Percentiles rank a stretch among this genome's conserved stretches.
Evolutionary conservation across 176 grass and related monocot species (phyloP).

Genomic region (Dendrocalamus sinicus): DNA sequence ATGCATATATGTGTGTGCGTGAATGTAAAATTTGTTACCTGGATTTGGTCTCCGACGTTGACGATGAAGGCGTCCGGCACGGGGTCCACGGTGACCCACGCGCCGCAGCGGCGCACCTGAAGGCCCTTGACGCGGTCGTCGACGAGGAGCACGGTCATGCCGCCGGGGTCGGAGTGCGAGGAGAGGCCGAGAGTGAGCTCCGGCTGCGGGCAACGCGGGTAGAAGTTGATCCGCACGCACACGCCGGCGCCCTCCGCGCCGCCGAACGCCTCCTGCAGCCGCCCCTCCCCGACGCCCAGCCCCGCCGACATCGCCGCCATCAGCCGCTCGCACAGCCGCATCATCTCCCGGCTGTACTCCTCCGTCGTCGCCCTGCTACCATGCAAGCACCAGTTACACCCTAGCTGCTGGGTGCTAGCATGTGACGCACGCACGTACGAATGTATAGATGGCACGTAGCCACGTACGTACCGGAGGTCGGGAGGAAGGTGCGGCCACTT

Average conservation of each 20-base stretch:
- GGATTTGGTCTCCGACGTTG: constrained; percentile 91
- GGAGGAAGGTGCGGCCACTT: constrained; percentile 70
- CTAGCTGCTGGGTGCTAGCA: neutral
- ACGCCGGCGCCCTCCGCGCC: constrained; percentile 45
- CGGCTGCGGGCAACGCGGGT: constrained; percentile 90
- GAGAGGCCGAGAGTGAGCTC: constrained; percentile 79
- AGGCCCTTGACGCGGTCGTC: constrained; percentile 75
- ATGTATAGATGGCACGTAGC: neutral
- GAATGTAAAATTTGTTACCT: constrained; percentile 27
- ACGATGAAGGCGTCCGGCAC: constrained; percentile 71
- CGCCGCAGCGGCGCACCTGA: constrained; percentile 55
- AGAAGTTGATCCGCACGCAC: constrained; percentile 83
- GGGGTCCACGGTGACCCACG: constrained; percentile 69
- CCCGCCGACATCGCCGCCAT: constrained; percentile 60
- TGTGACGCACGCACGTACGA: neutral
- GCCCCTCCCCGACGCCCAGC: constrained; percentile 20
- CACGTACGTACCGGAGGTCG: constrained; percentile 51
- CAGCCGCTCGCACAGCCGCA: constrained; percentile 56
- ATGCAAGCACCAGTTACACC: neutral
- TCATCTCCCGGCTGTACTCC: constrained; percentile 67
- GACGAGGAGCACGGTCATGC: constrained; percentile 75
- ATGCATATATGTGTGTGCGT: neutral
- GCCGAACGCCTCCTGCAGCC: constrained; percentile 68
- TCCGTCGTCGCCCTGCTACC: constrained; percentile 53
- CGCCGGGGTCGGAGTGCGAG: constrained; percentile 85